Percentiles rank a stretch among this genome's conserved stretches.
Conservation (phyloP, 441 rosid species). For the Isatis lusitanica region DNA sequence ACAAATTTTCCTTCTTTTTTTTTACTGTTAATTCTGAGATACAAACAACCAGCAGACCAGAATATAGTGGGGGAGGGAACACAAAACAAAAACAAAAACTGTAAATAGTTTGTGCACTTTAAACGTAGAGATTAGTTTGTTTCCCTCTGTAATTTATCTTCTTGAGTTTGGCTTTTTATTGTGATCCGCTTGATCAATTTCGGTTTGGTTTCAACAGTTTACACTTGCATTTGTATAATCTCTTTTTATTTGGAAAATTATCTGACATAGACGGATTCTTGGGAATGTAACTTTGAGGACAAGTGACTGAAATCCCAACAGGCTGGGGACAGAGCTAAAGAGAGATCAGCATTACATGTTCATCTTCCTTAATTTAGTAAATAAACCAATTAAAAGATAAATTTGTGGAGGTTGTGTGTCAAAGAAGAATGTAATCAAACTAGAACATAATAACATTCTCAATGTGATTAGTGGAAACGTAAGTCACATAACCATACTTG, state of each 20-base stretch:
- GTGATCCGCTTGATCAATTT: constrained; percentile 16
- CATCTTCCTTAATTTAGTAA: too few species aligned
- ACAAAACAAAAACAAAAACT: not conserved
- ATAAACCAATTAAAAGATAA: too few species aligned
- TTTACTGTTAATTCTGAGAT: not conserved
- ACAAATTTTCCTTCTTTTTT: not conserved
- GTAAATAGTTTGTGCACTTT: constrained; percentile 28
- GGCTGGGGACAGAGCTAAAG: constrained; percentile 16
- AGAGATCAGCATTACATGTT: not conserved
- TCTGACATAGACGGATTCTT: not conserved
- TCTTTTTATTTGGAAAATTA: not conserved
- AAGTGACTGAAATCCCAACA: constrained; percentile 21
- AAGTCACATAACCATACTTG: too few species aligned
- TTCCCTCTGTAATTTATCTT: constrained; percentile 20
- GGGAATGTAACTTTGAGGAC: not conserved
- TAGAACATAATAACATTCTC: too few species aligned
- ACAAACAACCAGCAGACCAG: constrained; percentile 4
- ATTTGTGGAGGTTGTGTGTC: too few species aligned
- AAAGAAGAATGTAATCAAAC: too few species aligned
- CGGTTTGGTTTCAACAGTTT: constrained; percentile 12
- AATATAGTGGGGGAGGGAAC: not conserved
- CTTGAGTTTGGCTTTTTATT: constrained; percentile 18
- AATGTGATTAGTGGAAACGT: too few species aligned
- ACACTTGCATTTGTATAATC: too few species aligned
- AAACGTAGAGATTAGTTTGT: constrained; percentile 16